Conservation (phyloP, 2,329 filamentous ascomycete genomes). For the Escovopsis sp. region DNA sequence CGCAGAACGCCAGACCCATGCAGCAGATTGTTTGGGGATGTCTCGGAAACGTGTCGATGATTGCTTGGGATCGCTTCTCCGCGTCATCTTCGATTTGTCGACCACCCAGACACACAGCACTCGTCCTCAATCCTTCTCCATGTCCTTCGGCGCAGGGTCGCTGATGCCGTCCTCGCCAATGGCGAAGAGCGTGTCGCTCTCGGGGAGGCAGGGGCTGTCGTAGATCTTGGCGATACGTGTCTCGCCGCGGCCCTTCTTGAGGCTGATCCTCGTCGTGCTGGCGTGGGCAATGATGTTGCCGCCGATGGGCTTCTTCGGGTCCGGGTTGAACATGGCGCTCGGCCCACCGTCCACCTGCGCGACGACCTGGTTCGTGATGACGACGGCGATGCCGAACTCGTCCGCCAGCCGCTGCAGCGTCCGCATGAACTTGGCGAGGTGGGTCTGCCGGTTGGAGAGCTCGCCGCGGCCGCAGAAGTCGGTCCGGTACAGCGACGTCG, state of each 20-base stretch:
- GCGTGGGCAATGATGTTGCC: slow-evolving; percentile 98
- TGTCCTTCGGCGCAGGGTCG: slow-evolving; percentile 86
- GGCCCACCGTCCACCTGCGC: slow-evolving; percentile 95
- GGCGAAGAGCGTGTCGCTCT: slow-evolving; percentile 91
- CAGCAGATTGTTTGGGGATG: slow-evolving; percentile 8
- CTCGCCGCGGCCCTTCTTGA: slow-evolving; percentile 92
- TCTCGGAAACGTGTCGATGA: slow-evolving; percentile 8
- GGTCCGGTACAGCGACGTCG: slow-evolving; percentile 86
- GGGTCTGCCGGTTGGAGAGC: slow-evolving; percentile 80
- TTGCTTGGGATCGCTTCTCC: not conserved
- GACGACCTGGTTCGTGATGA: slow-evolving; percentile 98
- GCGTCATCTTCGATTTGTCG: no score
- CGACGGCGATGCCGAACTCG: slow-evolving; percentile 89
- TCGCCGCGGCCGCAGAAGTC: slow-evolving; percentile 96
- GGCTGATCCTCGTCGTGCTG: slow-evolving; percentile 80
- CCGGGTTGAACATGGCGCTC: slow-evolving; percentile 96
- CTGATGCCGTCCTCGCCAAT: slow-evolving; percentile 96
- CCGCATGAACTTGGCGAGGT: slow-evolving; percentile 78
- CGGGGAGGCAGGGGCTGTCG: slow-evolving; percentile 90
- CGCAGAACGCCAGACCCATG: slow-evolving; percentile 18
- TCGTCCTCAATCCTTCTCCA: slow-evolving; percentile 56
- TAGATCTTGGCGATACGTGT: slow-evolving; percentile 98
- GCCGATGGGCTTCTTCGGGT: slow-evolving; percentile 97
- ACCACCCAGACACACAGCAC: not conserved
- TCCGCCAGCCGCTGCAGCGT: slow-evolving; percentile 64